Percentiles rank a stretch among this genome's conserved stretches.
These are phyloP conservation scores for Pyrus hybrid DNA, from an alignment of 331 rosid genomes.

Conservation along the genomic window DNA sequence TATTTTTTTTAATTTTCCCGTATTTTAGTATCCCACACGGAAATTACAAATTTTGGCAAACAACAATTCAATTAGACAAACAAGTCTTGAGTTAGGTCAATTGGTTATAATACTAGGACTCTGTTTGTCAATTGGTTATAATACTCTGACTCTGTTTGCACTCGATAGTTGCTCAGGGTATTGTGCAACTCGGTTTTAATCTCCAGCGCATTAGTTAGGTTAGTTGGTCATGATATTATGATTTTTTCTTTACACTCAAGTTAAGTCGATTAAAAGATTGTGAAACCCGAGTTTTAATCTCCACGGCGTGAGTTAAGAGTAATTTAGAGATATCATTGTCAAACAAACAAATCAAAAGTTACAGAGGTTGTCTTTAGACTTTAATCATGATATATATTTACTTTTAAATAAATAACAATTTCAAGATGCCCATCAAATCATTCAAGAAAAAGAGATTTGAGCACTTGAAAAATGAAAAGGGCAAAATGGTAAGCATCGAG, in stretches of 20 bases:
- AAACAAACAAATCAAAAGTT: no score
- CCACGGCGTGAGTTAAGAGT: neutral
- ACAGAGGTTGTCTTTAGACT: neutral
- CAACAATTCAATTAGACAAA: neutral
- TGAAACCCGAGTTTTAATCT: no score
- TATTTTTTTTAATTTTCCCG: neutral
- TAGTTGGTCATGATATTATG: no score
- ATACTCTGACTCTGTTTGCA: no score
- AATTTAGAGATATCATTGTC: neutral
- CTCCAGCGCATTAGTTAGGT: no score
- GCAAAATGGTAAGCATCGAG: neutral
- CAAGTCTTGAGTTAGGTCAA: neutral
- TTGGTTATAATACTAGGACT: no score
- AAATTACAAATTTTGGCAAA: neutral
- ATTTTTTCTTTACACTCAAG: fast-evolving
- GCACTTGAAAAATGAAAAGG: neutral
- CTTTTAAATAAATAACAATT: neutral
- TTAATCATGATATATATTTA: neutral
- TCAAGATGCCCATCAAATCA: neutral
- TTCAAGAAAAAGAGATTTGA: neutral
- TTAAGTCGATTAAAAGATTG: no score
- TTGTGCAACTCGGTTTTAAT: no score
- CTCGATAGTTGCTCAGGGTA: no score
- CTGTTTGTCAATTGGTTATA: no score
- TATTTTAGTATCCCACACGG: neutral